These are phyloP conservation scores for Immersiella caudata DNA, from an alignment of 495 filamentous ascomycete species.

Conservation along the genomic window DNA sequence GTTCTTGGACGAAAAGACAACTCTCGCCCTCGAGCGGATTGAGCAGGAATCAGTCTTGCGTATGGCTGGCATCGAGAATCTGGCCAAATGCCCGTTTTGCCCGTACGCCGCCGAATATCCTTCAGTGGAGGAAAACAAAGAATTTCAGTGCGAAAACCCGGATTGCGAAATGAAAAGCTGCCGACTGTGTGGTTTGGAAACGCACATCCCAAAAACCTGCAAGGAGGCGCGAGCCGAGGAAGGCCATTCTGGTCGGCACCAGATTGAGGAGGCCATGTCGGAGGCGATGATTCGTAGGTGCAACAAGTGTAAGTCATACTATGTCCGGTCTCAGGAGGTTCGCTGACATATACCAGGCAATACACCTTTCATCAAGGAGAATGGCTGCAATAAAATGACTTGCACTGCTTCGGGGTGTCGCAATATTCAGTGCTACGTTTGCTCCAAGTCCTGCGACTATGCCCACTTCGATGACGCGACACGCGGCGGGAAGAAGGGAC, in stretches of 20 bases:
- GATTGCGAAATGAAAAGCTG: conserved; percentile 71
- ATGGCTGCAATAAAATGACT: conserved; percentile 83
- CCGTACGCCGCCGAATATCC: conserved; percentile 72
- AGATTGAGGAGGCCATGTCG: conserved; percentile 83
- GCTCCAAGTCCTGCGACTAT: conserved; percentile 61
- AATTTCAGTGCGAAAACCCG: conserved; percentile 72
- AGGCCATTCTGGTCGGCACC: conserved; percentile 59
- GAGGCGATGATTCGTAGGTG: conserved; percentile 76
- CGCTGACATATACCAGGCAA: conserved; percentile 48
- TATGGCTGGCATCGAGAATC: conserved; percentile 64
- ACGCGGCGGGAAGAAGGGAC: conserved; percentile 49
- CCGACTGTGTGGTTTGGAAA: conserved; percentile 69
- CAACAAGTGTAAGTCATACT: conserved; percentile 56
- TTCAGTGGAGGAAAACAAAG: conserved; percentile 68
- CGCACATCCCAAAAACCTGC: conserved; percentile 76
- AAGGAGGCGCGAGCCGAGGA: conserved; percentile 66
- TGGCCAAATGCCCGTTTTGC: conserved; percentile 80
- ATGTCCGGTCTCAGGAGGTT: conserved; percentile 3
- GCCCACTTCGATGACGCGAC: conserved; percentile 53
- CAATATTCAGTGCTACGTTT: conserved; percentile 73
- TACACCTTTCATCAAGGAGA: conserved; percentile 69
- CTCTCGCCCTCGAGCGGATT: conserved; percentile 63
- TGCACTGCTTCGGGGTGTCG: conserved; percentile 59
- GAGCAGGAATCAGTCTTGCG: conserved; percentile 70
- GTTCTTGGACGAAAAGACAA: conserved; percentile 61